Evolutionary conservation across 2,329 filamentous ascomycete species (phyloP), one percentile per base, ranked within the genome.

Genomic region (Nemania sp.): DNA sequence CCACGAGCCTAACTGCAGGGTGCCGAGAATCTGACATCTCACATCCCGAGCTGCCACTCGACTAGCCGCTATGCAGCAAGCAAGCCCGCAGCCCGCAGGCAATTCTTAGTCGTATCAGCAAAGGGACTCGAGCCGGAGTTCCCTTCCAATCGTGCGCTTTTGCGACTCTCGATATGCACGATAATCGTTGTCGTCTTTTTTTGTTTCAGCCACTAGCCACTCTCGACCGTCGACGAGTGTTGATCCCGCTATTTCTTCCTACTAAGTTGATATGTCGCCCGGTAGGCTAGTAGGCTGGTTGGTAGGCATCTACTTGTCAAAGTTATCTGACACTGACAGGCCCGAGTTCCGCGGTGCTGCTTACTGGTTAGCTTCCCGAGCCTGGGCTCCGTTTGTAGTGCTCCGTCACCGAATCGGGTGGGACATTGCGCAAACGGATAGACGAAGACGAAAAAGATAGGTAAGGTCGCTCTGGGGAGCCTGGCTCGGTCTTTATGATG

Each of bases 1-100:
- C 22, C 61, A 53, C 45, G 54, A 20, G n/a, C 53, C 24, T 41
- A 60, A 60, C 54, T 56, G 63, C 59, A 53, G 26, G 32, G 35
- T 54, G 60, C 64, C 58, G 59, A 35, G 35, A 69, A 69, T 69
- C 67, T 69, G 67, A 69, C 67, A 67, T 67, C 61, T 67, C 65
- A 67, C 61, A 64, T 45, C 11, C 49, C 63, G 51, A 43, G 41
- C 27, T 29, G 26, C 47, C 58, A 38, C 43, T 60, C 29, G 24
- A 32, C 57, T 55, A 52, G 57, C 66, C 38, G 38, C 52, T 24
- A 43, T 66, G 62, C 58, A 68, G 49, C 61, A 20, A 22, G 54
- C 55, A 29, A 68, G 49, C 61, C 15, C 15, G 53, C 54, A 27
- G 6, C 38, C 22, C 29, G 11, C 27, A 27, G 27, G 29, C 29